Base-by-base conservation (phyloP, 306 rosid genomes). In the Vigna radiata region DNA sequence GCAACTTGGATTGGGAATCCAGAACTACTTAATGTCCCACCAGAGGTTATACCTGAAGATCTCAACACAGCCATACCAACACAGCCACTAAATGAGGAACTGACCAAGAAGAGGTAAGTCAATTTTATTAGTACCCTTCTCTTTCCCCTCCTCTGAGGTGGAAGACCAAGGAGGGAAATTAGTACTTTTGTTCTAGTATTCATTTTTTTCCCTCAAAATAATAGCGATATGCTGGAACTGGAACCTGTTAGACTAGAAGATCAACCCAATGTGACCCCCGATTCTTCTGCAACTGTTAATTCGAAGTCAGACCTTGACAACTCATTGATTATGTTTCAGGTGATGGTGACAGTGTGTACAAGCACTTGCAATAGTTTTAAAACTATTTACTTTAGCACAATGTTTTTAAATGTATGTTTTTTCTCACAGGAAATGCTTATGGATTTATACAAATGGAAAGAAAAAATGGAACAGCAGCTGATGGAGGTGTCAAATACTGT, bases 391-490 rank as follows among this genome's bases (percentile, higher is more conserved):
- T 11, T 31, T n/a, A 46, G 5, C 69, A 53, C 37, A n/a, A 44
- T 43, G 31, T 52, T 36, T 77, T 25, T 72, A 44, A 79, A 70
- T 46, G 67, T 43, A 53, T 39, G 54, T 77, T 10, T 59, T 58
- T 65, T 18, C 15, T 60, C 68, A 44, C 96, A 90, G 96, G 98
- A 90, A 73, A 89, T 85, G 94, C 79, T 89, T 72, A 77, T 72
- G 88, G 97, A 93, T 83, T 80, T 90, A 68, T 81, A 81, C 58
- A 90, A 85, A 79, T 93, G 98, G 98, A 93, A 86, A 84, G 93
- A 91, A 71, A 81, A 84, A 79, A 84, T 78, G 80, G 98, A 93
- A 82, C 89, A 85, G 85, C 91, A 86, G 88, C 81, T 93, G 76
- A 46, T 75, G 74, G 94, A 90, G 78, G 46, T 93, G 59, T 80